Evolutionary conservation across 257 asterid genomes (phyloP), one percentile per base, ranked within the genome.

Genomic region (Lithospermum erythrorhizon): DNA sequence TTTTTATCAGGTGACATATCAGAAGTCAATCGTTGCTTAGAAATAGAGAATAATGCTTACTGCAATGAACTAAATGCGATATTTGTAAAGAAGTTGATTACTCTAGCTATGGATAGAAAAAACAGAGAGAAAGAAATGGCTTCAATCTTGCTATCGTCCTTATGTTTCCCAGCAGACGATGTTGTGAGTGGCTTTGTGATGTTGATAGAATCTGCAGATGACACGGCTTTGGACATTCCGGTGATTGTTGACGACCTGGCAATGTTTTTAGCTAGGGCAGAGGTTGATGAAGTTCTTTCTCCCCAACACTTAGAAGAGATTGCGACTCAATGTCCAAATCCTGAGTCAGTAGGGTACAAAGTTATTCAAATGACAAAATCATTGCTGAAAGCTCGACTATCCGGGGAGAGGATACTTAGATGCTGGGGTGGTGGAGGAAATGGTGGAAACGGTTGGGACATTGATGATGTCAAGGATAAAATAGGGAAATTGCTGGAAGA

Each of bases 121-220:
- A 91, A 86, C 10, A 61, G 95, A n/a, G 97, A 86, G 75, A 91
- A 88, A 58, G 97, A 91, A 69, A 91, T 88, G 98, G 98, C 98
- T 47, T 88, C 96, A 10, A 78, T 88, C 21, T 59, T 91, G 68
- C 68, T 88, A 47, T 86, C 96, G 25, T 88, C 96, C 17, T 48
- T 86, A 59, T 77, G 93, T 63, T 82, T 91, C 6, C 96, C 95
- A 18, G 86, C 95, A 15, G 95, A 86, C 8, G 94, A 88, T 63
- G 87, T 88, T 51, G 89, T 84, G 6, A 71, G 68, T 62, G 97
- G 95, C 21, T 91, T 91, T 67, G 62, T 73, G 17, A 74, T 83
- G 87, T 37, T 88, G 59, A 72, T 88, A 25, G 98, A 91, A 66
- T 75, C 97, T 6, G 98, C 96, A 1, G 98, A 88, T 2, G 98